A percentile compares a stretch with the other conserved stretches of the same genome.
phyloP scores from a whole-genome alignment of 2,329 filamentous ascomycete genomes.

The Thelonectria olida region DNA sequence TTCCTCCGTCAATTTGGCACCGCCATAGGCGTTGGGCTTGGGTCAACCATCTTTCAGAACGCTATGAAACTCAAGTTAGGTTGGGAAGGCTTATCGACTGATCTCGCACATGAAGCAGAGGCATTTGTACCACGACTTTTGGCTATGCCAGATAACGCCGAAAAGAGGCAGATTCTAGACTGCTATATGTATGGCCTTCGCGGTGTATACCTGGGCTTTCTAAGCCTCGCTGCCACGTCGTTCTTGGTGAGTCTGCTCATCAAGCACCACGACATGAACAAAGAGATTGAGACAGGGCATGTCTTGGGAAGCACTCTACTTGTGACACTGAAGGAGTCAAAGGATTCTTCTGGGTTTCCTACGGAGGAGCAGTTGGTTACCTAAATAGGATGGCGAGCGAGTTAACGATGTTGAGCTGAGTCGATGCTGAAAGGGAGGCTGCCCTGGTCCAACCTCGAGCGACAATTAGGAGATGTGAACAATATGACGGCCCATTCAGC shows the following conservation, averaged over 20 bases:
- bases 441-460: no score
- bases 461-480: no score
- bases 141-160: neutral
- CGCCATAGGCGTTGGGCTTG: neutral
- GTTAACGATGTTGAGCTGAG: no score
- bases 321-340: slow-evolving; percentile 42
- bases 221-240: neutral
- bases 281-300: neutral
- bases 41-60: neutral
- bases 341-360: no score
- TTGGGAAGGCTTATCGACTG: neutral
- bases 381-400: no score
- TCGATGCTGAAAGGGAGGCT: no score
- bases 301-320: no score
- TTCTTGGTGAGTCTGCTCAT: neutral
- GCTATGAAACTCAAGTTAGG: neutral
- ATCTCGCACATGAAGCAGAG: neutral
- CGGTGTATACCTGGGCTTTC: neutral
- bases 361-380: no score
- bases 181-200: neutral
- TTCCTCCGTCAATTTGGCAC: neutral
- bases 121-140: neutral
- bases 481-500: no score
- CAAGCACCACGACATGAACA: neutral
- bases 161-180: neutral